Conservation (phyloP, 257 asterid genomes). For the Striga asiatica region DNA sequence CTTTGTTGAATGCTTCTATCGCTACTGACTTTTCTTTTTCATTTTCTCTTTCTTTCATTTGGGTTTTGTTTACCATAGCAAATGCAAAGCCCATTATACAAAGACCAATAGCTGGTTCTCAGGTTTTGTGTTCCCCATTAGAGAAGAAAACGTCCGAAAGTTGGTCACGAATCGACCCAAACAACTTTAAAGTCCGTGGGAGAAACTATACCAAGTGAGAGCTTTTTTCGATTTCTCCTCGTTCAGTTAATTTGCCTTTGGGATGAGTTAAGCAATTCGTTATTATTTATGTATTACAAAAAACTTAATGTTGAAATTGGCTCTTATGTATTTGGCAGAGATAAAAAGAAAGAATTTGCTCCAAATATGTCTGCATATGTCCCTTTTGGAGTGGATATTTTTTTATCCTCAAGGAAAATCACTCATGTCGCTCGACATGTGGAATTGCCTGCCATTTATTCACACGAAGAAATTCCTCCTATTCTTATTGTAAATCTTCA, state of each 20-base stretch:
- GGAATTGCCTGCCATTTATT: constrained; percentile 65
- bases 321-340: constrained; percentile 39
- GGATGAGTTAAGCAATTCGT: not conserved
- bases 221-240: not conserved
- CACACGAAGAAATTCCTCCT: constrained; percentile 56
- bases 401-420: constrained; percentile 70
- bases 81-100: constrained; percentile 45
- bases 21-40: too few species aligned
- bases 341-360: constrained; percentile 81
- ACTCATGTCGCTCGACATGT: constrained; percentile 79
- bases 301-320: not conserved
- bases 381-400: constrained; percentile 86
- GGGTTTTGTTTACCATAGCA: constrained; percentile 29
- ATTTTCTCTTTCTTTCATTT: too few species aligned
- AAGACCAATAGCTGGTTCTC: constrained; percentile 91
- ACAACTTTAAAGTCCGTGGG: constrained; percentile 73
- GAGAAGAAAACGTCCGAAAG: constrained; percentile 56
- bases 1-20: too few species aligned
- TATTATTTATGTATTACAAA: not conserved
- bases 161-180: constrained; percentile 73
- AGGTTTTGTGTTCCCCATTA: constrained; percentile 45
- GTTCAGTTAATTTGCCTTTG: too few species aligned
- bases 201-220: constrained; percentile 51
- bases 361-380: constrained; percentile 54
- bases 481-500: constrained; percentile 89